A percentile compares a stretch with the other conserved stretches of the same genome.
These are phyloP conservation scores for Acer saccharum DNA, from an alignment of 345 rosid genomes.

Conservation along the genomic window DNA sequence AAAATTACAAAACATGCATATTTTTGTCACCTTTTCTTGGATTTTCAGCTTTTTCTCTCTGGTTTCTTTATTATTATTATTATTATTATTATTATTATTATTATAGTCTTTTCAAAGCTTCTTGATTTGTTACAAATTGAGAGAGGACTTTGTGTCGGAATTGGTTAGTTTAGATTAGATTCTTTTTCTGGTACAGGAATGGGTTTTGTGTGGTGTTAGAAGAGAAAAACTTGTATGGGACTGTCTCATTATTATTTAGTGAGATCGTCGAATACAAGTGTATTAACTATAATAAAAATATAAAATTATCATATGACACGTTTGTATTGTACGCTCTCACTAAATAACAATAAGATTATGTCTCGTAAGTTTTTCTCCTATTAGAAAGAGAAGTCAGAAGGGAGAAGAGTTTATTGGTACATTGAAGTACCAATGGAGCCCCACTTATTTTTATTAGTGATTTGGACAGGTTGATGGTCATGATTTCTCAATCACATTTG, in stretches of 20 bases:
- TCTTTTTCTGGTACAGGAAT: conserved; percentile 14
- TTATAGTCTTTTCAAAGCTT: conserved; percentile 23
- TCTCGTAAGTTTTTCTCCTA: no score
- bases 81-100: conserved; percentile 3
- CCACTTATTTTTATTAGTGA: conserved; percentile 8
- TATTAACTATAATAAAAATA: no score
- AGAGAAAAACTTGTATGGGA: no score
- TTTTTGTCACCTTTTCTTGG: conserved; percentile 31
- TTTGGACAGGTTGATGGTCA: neutral
- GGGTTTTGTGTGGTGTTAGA: conserved; percentile 6
- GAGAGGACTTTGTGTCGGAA: conserved; percentile 23
- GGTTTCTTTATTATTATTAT: neutral
- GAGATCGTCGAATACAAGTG: no score
- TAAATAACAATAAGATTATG: no score
- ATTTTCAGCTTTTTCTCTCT: conserved; percentile 12
- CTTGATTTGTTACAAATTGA: conserved; percentile 1
- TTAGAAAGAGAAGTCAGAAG: no score
- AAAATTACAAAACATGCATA: conserved; percentile 20
- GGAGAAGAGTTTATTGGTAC: neutral
- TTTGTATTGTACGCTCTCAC: no score
- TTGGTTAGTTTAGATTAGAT: neutral
- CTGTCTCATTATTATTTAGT: no score
- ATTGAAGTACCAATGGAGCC: conserved; percentile 6
- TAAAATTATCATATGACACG: no score
- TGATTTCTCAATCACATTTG: conserved; percentile 5